Base-by-base conservation (phyloP, 2,329 filamentous ascomycete species). In the Westerdykella sp. region DNA sequence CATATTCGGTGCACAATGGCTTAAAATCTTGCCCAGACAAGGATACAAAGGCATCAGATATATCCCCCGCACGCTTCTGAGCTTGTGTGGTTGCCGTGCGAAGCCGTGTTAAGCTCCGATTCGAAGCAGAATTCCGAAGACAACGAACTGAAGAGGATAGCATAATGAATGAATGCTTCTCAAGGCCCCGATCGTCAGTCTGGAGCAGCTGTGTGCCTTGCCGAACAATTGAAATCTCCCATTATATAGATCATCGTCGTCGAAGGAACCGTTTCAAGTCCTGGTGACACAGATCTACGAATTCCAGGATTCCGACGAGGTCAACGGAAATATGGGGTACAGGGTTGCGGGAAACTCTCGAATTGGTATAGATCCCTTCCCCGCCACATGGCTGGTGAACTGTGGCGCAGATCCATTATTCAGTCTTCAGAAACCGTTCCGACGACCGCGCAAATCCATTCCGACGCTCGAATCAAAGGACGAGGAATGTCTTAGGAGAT, bases 21-120 rank as follows among this genome's bases (percentile, higher is more conserved):
- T 56, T 54, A 49, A 73, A 73, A 2, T 69, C 47, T 34, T 73
- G 63, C 13, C 73, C 73, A 1, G 71, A 73, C 2, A 75, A 65
- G 4, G 70, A 73, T 5, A 66, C 72, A 45, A 75, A 75, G 0
- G 73, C 71, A 54, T 73, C 72, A 2, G 71, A 74, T 18, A 75
- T 75, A 38, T 75, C 72, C 34, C 73, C 73, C 22, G 69, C 70
- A 36, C 69, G 65, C 49, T 72, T 74, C 39, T 69, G 69, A 6
- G 60, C 50, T 25, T 59, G 48, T 34, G 57, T 64, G 36, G 61
- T 49, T 25, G 51, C 59, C 15, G 59, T 57, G 47, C 59, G 59
- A 43, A 60, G 38, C 38, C 60, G 48, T 16, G 48, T 41, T 14
- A 48, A 28, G 42, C 49, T 34, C 44, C 55, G 52, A 44, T 46